A percentile compares a stretch with the other conserved stretches of the same genome.
These are phyloP conservation scores for Avena atlantica DNA, from an alignment of 176 grass and related monocot species.

Conservation along the genomic window DNA sequence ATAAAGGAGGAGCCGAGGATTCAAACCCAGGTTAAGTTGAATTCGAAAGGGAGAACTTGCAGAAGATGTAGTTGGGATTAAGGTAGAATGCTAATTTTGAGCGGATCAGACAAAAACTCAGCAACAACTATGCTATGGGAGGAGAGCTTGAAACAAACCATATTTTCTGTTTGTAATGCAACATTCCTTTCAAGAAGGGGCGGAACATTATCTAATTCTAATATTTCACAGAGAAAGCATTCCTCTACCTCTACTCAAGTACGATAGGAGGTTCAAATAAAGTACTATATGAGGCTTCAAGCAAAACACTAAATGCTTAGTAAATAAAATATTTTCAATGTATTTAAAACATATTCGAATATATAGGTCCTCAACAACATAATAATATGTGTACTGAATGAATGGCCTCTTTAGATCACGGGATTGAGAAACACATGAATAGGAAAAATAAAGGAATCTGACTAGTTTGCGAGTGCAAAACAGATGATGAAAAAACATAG, in stretches of 20 bases:
- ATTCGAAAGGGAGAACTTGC: background rate
- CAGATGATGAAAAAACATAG: background rate
- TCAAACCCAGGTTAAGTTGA: background rate
- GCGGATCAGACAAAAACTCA: slow-evolving; percentile 3
- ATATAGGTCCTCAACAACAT: slow-evolving; percentile 2
- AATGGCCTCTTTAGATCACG: background rate
- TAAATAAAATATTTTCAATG: background rate
- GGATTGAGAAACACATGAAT: background rate
- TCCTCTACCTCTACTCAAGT: background rate
- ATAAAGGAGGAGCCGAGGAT: slow-evolving; percentile 1
- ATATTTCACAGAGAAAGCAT: background rate
- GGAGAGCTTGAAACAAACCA: background rate
- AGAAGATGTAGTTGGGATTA: background rate
- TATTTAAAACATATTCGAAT: background rate
- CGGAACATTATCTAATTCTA: background rate
- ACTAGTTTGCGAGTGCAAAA: background rate
- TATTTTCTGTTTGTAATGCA: background rate
- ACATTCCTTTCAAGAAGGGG: background rate
- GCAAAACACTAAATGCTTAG: slow-evolving; percentile 9
- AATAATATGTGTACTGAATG: background rate
- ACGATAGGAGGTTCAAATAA: slow-evolving; percentile 10
- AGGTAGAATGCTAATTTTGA: background rate
- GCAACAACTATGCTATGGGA: slow-evolving; percentile 10
- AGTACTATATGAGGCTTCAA: slow-evolving; percentile 2
- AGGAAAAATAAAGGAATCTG: background rate